Evolutionary conservation across 2,329 filamentous ascomycete genomes (phyloP).

Genomic region (Aureobasidium namibiae): DNA sequence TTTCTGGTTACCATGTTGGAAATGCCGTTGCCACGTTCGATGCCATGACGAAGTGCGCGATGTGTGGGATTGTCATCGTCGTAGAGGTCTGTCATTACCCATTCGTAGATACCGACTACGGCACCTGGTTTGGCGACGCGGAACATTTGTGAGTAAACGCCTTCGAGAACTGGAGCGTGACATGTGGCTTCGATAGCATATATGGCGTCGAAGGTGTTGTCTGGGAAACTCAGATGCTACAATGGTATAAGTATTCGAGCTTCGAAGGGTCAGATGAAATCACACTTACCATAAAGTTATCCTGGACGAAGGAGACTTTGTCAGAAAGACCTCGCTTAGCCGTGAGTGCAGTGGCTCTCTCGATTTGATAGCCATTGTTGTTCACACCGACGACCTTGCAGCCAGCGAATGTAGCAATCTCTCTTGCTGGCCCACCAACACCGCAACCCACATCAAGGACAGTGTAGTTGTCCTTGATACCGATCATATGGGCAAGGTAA

Average conservation of each 20-base stretch:
- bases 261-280: not conserved
- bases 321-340: constrained; percentile 68
- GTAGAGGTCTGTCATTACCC: constrained; percentile 96
- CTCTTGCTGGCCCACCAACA: constrained; percentile 87
- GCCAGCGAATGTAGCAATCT: constrained; percentile 93
- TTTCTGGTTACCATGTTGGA: constrained; percentile 90
- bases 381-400: constrained; percentile 86
- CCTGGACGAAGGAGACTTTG: constrained; percentile 82
- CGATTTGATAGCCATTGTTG: constrained; percentile 99
- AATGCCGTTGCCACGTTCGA: constrained; percentile 93
- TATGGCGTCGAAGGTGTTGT: constrained; percentile 89
- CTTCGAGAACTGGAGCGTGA: constrained; percentile 82
- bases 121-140: constrained; percentile 92
- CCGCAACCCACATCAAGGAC: constrained; percentile 97
- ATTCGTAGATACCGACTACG: constrained; percentile 94
- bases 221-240: constrained; percentile 86
- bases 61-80: constrained; percentile 81
- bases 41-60: constrained; percentile 83
- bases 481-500: constrained; percentile 86
- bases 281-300: constrained; percentile 74
- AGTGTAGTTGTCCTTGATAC: constrained; percentile 74
- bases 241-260: not conserved
- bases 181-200: constrained; percentile 97
- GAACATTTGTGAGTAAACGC: constrained; percentile 90
- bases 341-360: constrained; percentile 78